These are phyloP conservation scores for Xerocomus minutiporus DNA, from an alignment of 1,284 basidiomycete species.

Conservation along the genomic window DNA sequence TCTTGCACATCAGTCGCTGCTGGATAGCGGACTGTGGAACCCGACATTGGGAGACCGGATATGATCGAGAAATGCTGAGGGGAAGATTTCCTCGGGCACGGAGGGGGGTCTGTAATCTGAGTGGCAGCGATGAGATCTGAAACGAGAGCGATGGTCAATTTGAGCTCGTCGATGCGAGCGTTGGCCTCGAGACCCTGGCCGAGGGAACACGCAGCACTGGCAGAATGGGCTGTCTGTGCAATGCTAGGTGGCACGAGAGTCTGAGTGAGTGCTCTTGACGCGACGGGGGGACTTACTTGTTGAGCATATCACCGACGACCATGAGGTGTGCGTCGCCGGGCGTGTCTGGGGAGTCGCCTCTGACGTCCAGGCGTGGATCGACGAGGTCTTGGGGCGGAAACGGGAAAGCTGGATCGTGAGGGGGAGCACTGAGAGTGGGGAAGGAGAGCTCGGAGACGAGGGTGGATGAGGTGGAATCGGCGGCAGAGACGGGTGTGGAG, in stretches of 20 bases:
- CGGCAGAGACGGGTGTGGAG: conserved; percentile 35
- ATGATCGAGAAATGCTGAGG: conserved; percentile 23
- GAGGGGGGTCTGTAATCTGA: conserved; percentile 37
- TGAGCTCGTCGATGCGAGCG: conserved; percentile 45
- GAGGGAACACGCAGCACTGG: conserved; percentile 44
- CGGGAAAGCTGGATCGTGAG: conserved; percentile 21
- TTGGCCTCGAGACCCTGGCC: conserved; percentile 44
- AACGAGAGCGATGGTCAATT: conserved; percentile 44
- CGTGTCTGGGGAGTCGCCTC: conserved; percentile 24
- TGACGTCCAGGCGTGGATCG: conserved; percentile 16
- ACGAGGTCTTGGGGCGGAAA: conserved; percentile 26
- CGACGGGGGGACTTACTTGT: conserved; percentile 24
- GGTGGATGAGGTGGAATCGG: conserved; percentile 36
- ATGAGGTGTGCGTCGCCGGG: conserved; percentile 28
- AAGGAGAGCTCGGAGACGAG: conserved; percentile 25
- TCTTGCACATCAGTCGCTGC: conserved; percentile 20
- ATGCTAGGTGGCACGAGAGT: conserved; percentile 35
- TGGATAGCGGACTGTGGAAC: conserved; percentile 17
- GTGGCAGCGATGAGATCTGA: conserved; percentile 47
- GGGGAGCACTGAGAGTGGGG: conserved; percentile 18
- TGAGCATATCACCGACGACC: conserved; percentile 32
- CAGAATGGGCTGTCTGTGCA: conserved; percentile 45
- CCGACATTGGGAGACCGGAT: conserved; percentile 13
- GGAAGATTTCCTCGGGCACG: conserved; percentile 27
- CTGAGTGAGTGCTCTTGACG: conserved; percentile 11